A percentile compares a stretch with the other conserved stretches of the same genome.
Conservation (phyloP, 1,139 yeast species). For the Saccharomyces hybrid region DNA sequence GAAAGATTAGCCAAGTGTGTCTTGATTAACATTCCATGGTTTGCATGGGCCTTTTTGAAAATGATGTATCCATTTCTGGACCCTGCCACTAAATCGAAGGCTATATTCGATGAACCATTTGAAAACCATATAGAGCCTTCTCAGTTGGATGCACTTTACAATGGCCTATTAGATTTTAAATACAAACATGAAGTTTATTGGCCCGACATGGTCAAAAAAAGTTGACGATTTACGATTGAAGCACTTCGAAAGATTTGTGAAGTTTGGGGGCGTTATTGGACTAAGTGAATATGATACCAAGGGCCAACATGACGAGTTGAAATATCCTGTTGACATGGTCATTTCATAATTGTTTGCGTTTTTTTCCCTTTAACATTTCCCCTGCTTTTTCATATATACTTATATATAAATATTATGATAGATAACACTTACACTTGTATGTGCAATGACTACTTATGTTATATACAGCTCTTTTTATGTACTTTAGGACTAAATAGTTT, state of each 20-base stretch:
- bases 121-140: slow-evolving; percentile 67
- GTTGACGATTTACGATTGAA: slow-evolving; percentile 44
- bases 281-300: slow-evolving; percentile 72
- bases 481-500: not conserved
- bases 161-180: slow-evolving; percentile 71
- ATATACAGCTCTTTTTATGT: not conserved
- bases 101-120: slow-evolving; percentile 80
- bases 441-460: not conserved
- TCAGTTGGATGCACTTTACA: slow-evolving; percentile 73
- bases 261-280: slow-evolving; percentile 64
- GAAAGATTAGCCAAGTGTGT: slow-evolving; percentile 84
- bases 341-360: not conserved
- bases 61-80: slow-evolving; percentile 86
- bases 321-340: slow-evolving; percentile 33
- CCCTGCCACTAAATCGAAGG: slow-evolving; percentile 81
- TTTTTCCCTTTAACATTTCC: not conserved
- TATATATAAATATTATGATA: not conserved
- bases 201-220: slow-evolving; percentile 55
- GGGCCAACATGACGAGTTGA: slow-evolving; percentile 41
- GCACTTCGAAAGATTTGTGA: slow-evolving; percentile 52
- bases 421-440: not conserved
- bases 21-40: slow-evolving; percentile 80
- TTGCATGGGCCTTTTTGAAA: slow-evolving; percentile 79
- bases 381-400: not conserved
- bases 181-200: slow-evolving; percentile 73